Base-by-base conservation (phyloP, 2,329 filamentous ascomycete species). In the Knoxdaviesia capensis region DNA sequence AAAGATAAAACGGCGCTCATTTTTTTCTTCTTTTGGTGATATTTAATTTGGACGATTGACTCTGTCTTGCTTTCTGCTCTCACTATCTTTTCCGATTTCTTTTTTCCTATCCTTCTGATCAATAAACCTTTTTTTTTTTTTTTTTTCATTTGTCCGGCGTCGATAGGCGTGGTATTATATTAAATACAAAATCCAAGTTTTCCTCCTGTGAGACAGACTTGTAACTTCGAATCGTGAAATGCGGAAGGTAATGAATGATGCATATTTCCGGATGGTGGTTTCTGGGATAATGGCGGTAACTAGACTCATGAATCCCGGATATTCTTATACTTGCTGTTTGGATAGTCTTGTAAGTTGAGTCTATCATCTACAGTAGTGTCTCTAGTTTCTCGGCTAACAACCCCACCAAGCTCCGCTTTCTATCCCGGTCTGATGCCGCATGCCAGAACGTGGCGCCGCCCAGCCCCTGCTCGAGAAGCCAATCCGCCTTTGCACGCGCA, bases 381-480 rank as follows among this genome's bases (percentile, higher is more conserved):
- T 64, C 64, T 46, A 77, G 55, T 4, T 50, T 53, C 35, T 56
- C 57, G 3, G 66, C 64, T 46, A 71, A 53, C 6, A 66, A 66
- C 11, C 59, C 55, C 20, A 82, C 71, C 47, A 90, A 59, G 50
- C 79, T 85, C 20, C 50, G 47, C 1, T 51, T 52, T 32, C 63
- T 68, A 0, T 47, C 49, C 48, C 56, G 61, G 51, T 92, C 84
- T 8, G 74, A 77, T 48, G 73, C 80, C 7, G 74, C 77, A 57
- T 92, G 83, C 84, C 84, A 93, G 69, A 80, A 92, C 65, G 90
- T 82, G 0, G 72, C 77, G 8, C 84, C 84, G 1, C 80, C 83
- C 1, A 92, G 66, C 0, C 69, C 62, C 42, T 65, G 63, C 28
- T 60, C 51, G 49, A 63, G 60, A 48, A 90, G 65, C 52, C 78